Evolutionary conservation across 2,329 filamentous ascomycete species (phyloP).

Genomic region (Epichloe aotearoae): DNA sequence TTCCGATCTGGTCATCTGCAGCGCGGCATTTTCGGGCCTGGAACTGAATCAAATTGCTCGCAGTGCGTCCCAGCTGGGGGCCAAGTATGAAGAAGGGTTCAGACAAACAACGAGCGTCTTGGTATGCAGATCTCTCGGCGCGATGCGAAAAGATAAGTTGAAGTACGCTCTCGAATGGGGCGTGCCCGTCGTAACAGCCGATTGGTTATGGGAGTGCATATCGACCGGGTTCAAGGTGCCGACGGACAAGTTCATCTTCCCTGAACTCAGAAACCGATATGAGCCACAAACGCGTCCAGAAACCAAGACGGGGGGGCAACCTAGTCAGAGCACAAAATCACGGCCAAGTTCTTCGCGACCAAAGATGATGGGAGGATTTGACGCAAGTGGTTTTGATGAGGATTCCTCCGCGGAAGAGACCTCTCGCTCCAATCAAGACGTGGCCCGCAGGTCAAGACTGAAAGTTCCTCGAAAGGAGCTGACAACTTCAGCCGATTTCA

Average conservation of each 20-base stretch:
- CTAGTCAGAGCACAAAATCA: neutral
- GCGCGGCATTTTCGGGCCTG: conserved; percentile 70
- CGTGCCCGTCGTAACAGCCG: conserved; percentile 66
- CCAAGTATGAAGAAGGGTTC: conserved; percentile 66
- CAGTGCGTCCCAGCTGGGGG: conserved; percentile 63
- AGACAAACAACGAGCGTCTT: conserved; percentile 61
- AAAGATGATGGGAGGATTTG: conserved; percentile 18
- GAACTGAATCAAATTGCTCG: conserved; percentile 78
- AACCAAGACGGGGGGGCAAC: conserved; percentile 4
- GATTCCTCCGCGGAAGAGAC: conserved; percentile 14
- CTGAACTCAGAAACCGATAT: conserved; percentile 27
- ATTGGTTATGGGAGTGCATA: conserved; percentile 81
- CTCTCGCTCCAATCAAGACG: neutral
- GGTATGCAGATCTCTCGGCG: conserved; percentile 48
- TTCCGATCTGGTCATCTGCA: conserved; percentile 56
- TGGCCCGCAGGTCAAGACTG: neutral
- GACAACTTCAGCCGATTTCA: conserved; percentile 23
- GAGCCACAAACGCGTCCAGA: neutral
- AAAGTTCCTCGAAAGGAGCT: conserved; percentile 11
- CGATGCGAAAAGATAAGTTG: conserved; percentile 61
- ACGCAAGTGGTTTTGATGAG: conserved; percentile 26
- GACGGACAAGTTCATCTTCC: conserved; percentile 32
- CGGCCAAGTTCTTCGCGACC: conserved; percentile 7
- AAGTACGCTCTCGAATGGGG: conserved; percentile 60
- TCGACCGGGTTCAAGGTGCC: conserved; percentile 36